These are phyloP conservation scores for Vaccinium darrowii DNA, from an alignment of 148 eudicot genomes.

Conservation along the genomic window DNA sequence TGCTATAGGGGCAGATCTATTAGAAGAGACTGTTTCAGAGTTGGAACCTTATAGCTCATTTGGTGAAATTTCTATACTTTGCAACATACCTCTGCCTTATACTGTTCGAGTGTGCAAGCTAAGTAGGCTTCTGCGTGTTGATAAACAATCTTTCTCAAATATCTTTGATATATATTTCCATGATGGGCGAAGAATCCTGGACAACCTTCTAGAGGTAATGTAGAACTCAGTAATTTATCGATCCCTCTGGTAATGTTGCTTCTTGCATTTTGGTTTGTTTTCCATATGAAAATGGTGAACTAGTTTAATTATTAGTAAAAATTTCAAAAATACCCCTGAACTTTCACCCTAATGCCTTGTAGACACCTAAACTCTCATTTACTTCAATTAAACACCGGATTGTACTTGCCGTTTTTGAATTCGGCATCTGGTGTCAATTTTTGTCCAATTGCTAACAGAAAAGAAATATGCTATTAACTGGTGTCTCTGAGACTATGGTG, in stretches of 20 bases:
- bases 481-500: too few relatives aligned
- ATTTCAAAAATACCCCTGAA: too few relatives aligned
- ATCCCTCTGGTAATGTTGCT: not conserved
- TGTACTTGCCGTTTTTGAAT: too few relatives aligned
- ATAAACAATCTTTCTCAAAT: slow-evolving; percentile 78
- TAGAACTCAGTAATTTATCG: not conserved
- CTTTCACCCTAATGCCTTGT: too few relatives aligned
- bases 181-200: slow-evolving; percentile 69
- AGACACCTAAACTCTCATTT: too few relatives aligned
- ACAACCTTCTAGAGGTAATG: slow-evolving; percentile 80
- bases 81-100: slow-evolving; percentile 88
- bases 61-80: slow-evolving; percentile 79
- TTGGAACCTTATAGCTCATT: slow-evolving; percentile 61
- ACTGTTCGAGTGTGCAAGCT: slow-evolving; percentile 76
- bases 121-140: slow-evolving; percentile 81
- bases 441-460: too few relatives aligned
- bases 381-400: too few relatives aligned
- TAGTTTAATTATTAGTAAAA: not conserved
- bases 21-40: slow-evolving; percentile 50
- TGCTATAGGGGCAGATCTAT: slow-evolving; percentile 52
- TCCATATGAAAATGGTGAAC: not conserved
- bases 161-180: slow-evolving; percentile 81
- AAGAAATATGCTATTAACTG: too few relatives aligned
- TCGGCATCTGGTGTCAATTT: too few relatives aligned
- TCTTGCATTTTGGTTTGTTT: not conserved